Conservation (phyloP, 352 stramenopile genomes). For the Pythium graminicola region DNA sequence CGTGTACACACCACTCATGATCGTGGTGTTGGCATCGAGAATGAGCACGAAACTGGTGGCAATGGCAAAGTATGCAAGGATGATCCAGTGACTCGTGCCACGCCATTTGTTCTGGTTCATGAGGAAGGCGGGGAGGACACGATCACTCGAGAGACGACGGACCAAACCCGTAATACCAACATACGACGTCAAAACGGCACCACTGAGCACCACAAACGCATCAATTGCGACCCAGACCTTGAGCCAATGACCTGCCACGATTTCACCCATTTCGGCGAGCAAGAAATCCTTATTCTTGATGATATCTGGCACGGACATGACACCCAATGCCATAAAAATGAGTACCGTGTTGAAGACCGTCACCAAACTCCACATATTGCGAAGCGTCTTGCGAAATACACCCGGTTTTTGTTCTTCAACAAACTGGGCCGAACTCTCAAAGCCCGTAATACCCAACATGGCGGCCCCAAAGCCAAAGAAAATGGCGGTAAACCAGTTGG, state of each 20-base stretch:
- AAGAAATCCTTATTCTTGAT: conserved; percentile 85
- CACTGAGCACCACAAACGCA: conserved; percentile 93
- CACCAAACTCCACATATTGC: conserved; percentile 93
- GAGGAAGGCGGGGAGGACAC: conserved; percentile 74
- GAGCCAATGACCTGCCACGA: conserved; percentile 68
- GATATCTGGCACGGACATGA: conserved; percentile 81
- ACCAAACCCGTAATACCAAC: conserved; percentile 90
- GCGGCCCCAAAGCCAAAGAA: conserved; percentile 90
- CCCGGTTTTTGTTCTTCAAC: conserved; percentile 92
- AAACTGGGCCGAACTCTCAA: conserved; percentile 93
- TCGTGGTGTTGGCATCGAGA: conserved; percentile 87
- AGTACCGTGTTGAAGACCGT: conserved; percentile 93
- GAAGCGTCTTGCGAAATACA: conserved; percentile 91
- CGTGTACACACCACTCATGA: conserved; percentile 91
- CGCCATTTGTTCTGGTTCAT: conserved; percentile 78
- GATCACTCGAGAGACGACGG: conserved; percentile 88
- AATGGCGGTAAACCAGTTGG: conserved; percentile 75
- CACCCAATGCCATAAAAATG: conserved; percentile 86
- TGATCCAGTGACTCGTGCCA: conserved; percentile 90
- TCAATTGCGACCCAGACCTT: conserved; percentile 80
- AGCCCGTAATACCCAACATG: conserved; percentile 95
- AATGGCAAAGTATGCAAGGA: conserved; percentile 87
- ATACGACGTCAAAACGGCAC: conserved; percentile 91
- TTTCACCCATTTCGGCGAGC: conserved; percentile 85
- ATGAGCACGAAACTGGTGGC: conserved; percentile 85